These are phyloP conservation scores for Fraxinus excelsior DNA, from an alignment of 257 asterid genomes.

Conservation along the genomic window DNA sequence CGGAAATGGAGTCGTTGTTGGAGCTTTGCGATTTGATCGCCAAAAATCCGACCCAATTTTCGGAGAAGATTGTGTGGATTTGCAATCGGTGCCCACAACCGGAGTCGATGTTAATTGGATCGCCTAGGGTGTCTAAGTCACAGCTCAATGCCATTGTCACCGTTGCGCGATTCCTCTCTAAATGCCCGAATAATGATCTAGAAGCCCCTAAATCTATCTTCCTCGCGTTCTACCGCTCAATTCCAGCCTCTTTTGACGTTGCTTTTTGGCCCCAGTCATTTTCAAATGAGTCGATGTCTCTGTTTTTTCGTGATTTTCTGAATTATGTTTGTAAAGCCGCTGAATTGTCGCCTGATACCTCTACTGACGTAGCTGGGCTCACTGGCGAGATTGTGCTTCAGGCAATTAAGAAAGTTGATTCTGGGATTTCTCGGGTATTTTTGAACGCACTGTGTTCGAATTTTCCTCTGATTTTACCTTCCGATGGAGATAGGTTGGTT, in stretches of 20 bases:
- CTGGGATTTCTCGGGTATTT: conserved; percentile 50
- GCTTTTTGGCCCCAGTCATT: conserved; percentile 92
- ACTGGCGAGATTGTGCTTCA: conserved; percentile 74
- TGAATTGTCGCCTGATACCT: conserved; percentile 60
- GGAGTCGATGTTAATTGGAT: conserved; percentile 64
- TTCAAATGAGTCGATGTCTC: conserved; percentile 55
- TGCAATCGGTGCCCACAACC: conserved; percentile 91
- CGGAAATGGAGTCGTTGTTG: conserved; percentile 67
- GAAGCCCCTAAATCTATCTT: conserved; percentile 69
- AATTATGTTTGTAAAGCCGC: conserved; percentile 59
- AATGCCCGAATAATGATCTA: conserved; percentile 41
- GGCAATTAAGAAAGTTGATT: conserved; percentile 47
- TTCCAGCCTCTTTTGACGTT: conserved; percentile 61
- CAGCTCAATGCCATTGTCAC: conserved; percentile 86
- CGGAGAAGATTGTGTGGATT: conserved; percentile 74
- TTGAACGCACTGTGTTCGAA: conserved; percentile 60
- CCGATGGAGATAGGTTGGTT: conserved; percentile 72
- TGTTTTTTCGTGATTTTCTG: conserved; percentile 63
- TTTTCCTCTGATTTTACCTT: conserved; percentile 69
- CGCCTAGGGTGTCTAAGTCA: conserved; percentile 79
- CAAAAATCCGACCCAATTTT: conserved; percentile 58
- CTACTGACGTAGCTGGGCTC: conserved; percentile 70
- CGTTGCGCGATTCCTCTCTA: conserved; percentile 71
- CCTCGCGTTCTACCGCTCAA: conserved; percentile 76
- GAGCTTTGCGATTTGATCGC: conserved; percentile 90